Evolutionary conservation across 306 rosid genomes (phyloP).

Genomic region (Luffa aegyptiaca): DNA sequence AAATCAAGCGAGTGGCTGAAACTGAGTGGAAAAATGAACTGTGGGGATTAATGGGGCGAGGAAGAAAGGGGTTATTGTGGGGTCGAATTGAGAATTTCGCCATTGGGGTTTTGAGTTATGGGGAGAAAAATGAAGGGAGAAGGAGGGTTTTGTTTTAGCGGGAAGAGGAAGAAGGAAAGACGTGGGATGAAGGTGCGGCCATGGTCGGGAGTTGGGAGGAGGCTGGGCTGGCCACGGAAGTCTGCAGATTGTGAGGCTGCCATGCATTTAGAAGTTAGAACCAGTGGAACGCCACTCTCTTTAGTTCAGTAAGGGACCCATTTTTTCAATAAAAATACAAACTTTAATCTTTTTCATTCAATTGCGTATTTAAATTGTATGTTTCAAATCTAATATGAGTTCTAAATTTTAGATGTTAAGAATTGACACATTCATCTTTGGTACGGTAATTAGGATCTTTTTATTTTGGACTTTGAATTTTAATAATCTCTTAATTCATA

Average conservation of each 20-base stretch:
- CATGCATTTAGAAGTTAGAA: neutral
- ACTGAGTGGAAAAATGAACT: slow-evolving; percentile 12
- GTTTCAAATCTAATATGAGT: no score
- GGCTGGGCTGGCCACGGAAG: neutral
- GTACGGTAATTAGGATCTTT: no score
- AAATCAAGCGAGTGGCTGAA: slow-evolving; percentile 25
- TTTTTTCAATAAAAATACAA: no score
- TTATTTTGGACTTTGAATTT: no score
- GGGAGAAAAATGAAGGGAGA: neutral
- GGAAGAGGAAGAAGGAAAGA: neutral
- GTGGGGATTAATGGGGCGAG: slow-evolving; percentile 1
- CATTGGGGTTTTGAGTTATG: slow-evolving; percentile 26
- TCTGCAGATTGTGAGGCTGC: neutral
- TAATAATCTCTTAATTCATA: no score
- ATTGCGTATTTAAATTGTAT: no score
- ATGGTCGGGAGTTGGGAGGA: neutral
- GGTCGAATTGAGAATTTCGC: slow-evolving; percentile 36
- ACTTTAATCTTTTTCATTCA: no score
- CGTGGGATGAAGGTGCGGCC: neutral
- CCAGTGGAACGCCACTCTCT: neutral
- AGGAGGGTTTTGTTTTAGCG: neutral
- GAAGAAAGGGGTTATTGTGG: slow-evolving; percentile 23
- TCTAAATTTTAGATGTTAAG: no score
- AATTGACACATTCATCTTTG: no score
- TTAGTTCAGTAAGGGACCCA: neutral